These are phyloP conservation scores for Morella rubra DNA, from an alignment of 306 rosid species.

Conservation along the genomic window DNA sequence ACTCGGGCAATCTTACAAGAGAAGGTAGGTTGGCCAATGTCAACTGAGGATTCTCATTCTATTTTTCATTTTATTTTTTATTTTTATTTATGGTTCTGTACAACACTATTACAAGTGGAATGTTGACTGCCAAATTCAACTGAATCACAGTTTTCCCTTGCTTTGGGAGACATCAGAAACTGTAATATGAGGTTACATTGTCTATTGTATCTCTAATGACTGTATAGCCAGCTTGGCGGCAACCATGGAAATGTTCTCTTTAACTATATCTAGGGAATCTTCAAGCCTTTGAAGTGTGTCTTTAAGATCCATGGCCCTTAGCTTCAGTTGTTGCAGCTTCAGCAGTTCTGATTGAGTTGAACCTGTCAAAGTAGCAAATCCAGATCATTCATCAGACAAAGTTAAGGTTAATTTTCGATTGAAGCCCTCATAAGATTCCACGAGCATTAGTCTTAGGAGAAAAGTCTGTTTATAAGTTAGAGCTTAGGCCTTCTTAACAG, in stretches of 20 bases:
- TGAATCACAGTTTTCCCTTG: background rate
- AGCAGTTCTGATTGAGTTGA: constrained; percentile 40
- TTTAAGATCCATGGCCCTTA: constrained; percentile 49
- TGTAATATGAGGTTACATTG: background rate
- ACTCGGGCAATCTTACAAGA: background rate
- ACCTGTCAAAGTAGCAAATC: constrained; percentile 25
- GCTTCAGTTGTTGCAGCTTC: constrained; percentile 39
- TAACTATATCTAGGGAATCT: constrained; percentile 25
- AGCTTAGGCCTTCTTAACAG: background rate
- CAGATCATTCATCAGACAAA: constrained; percentile 1
- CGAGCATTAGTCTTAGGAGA: background rate
- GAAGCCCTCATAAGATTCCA: background rate
- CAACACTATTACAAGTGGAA: background rate
- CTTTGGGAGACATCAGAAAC: background rate
- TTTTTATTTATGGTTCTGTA: background rate
- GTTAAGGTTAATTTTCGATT: background rate
- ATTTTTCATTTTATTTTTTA: no score
- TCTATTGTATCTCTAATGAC: constrained; percentile 36
- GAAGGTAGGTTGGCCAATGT: background rate
- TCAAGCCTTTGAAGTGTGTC: constrained; percentile 43
- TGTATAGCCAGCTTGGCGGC: constrained; percentile 55
- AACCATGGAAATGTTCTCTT: constrained; percentile 34
- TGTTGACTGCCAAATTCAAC: constrained; percentile 2
- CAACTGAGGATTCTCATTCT: no score
- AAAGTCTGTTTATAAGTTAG: background rate